Evolutionary conservation across 78 protist species (phyloP).

Genomic region (Dictyostelium citrinum): DNA sequence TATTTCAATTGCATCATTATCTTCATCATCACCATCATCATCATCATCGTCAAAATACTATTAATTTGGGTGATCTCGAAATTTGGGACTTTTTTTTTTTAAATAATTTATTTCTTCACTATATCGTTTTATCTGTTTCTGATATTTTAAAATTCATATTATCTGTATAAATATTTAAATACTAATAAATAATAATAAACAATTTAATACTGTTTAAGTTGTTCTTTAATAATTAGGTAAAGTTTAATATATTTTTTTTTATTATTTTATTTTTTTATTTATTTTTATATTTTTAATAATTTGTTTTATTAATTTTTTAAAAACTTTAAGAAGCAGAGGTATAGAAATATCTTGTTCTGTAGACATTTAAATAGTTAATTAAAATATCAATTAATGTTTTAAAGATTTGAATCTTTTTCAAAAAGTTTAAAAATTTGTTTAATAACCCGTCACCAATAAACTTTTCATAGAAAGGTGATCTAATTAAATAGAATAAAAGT

Average conservation of each 20-base stretch:
- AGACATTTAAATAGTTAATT: slow-evolving; percentile 34
- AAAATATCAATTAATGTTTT: slow-evolving; percentile 40
- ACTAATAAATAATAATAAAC: background rate
- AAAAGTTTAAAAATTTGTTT: slow-evolving; percentile 12
- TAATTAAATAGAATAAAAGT: slow-evolving; percentile 25
- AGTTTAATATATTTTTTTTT: background rate
- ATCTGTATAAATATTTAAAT: background rate
- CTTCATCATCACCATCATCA: background rate
- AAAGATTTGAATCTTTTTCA: slow-evolving; percentile 57
- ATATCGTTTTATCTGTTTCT: background rate
- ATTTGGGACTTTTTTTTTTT: background rate
- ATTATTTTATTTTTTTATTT: background rate
- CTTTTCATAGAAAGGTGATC: slow-evolving; percentile 68
- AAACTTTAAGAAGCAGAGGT: slow-evolving; percentile 54
- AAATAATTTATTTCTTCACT: background rate
- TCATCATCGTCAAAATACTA: background rate
- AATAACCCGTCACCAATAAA: slow-evolving; percentile 72
- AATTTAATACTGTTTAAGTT: background rate
- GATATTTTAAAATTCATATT: background rate
- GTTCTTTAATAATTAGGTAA: background rate
- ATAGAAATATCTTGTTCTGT: slow-evolving; percentile 69
- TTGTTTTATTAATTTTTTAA: background rate
- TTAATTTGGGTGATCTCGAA: background rate
- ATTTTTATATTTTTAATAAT: background rate
- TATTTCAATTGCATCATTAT: background rate